These are phyloP conservation scores for Rhynchosporium secalis DNA, from an alignment of 2,329 filamentous ascomycete genomes.

Conservation along the genomic window DNA sequence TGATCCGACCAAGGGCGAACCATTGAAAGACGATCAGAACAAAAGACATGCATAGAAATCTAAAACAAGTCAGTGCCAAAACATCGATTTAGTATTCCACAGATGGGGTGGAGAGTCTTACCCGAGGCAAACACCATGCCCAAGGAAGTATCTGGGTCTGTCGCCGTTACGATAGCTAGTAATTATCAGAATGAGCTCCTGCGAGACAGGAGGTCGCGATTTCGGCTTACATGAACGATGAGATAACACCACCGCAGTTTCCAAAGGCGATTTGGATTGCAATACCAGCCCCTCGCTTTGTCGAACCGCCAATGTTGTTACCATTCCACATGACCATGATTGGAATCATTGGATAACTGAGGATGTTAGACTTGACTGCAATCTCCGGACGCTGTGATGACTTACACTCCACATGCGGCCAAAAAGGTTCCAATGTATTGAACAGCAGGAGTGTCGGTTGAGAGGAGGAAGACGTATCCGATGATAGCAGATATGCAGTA, in stretches of 20 bases:
- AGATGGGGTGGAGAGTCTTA: background rate
- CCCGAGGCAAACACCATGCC: conserved; percentile 15
- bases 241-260: conserved; percentile 43
- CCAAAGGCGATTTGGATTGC: conserved; percentile 63
- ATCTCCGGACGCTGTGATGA: conserved; percentile 36
- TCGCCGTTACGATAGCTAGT: conserved; percentile 15
- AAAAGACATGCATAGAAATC: conserved; percentile 14
- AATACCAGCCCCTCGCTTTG: conserved; percentile 60
- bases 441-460: conserved; percentile 42
- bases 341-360: conserved; percentile 54
- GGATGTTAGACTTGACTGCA: conserved; percentile 28
- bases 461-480: conserved; percentile 22
- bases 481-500: conserved; percentile 37
- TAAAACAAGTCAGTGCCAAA: background rate
- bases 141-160: conserved; percentile 10
- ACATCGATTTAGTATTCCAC: background rate
- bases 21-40: conserved; percentile 11
- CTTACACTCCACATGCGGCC: conserved; percentile 47
- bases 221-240: conserved; percentile 13
- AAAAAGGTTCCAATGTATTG: conserved; percentile 50
- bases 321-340: conserved; percentile 19
- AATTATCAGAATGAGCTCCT: background rate
- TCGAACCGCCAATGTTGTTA: conserved; percentile 57
- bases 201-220: background rate
- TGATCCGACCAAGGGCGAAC: conserved; percentile 11